Evolutionary conservation across 495 filamentous ascomycete species (phyloP), one percentile per base, ranked within the genome.

Genomic region (Podospora australis): DNA sequence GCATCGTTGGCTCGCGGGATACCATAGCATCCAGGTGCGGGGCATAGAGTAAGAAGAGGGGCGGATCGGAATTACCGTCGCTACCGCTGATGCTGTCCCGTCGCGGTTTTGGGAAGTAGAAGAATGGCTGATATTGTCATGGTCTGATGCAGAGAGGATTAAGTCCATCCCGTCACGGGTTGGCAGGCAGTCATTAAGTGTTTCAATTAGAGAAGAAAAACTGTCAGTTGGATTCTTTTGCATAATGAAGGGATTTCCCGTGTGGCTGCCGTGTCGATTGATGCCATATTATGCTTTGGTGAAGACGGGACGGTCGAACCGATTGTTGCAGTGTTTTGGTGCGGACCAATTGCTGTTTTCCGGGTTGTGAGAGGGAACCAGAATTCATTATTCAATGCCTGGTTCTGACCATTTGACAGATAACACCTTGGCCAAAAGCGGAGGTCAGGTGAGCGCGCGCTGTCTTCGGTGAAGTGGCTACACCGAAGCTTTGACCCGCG

Each of bases 31-130:
- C 11, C 16, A n/a, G 20, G 24, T 14, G 8, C 13, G 34, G 14
- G 40, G 28, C 41, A 39, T 40, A 34, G 35, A 44, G 35, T 8
- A 6, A 4, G 19, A 38, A 39, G 24, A 28, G 39, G 20, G 32
- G 25, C 32, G 44, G 30, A 44, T 53, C 51, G 51, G 51, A 40
- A 48, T 44, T 44, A 38, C 50, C 50, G 50, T 28, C 24, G 14
- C 16, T 26, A n/a, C n/a, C 20, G n/a, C 34, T 36, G 7, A 17
- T 5, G 7, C n/a, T n/a, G n/a, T 17, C 5, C 7, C 16, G 34
- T 5, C 14, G 38, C 6, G 10, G 38, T 28, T 23, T 28, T 21
- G 19, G 11, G 20, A 4, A 23, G 6, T 42, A 11, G 39, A 23
- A 24, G 17, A 22, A 20, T 10, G 6, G 38, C 6, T 40, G 38